These are phyloP conservation scores for Leishmania amazonensis DNA, from an alignment of 208 protist species.

Conservation along the genomic window DNA sequence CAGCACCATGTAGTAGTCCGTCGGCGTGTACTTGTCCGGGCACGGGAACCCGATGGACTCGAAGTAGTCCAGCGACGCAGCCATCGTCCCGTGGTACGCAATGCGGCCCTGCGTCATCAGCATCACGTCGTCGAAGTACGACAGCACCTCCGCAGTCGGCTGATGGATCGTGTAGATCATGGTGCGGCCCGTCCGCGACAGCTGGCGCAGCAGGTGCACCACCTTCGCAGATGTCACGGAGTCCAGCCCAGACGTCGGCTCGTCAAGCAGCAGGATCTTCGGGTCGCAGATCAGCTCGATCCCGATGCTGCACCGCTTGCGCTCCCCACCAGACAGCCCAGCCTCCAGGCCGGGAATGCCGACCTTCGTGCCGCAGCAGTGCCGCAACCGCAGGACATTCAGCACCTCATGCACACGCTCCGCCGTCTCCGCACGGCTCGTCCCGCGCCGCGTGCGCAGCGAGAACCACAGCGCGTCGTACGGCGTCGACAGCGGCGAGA, in stretches of 20 bases:
- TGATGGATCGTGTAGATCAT: constrained; percentile 96
- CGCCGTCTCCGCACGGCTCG: constrained; percentile 38
- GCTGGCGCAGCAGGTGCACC: constrained; percentile 68
- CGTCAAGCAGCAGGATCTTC: constrained; percentile 86
- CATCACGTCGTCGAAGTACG: constrained; percentile 92
- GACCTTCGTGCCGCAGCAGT: constrained; percentile 79
- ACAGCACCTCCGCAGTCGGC: constrained; percentile 89
- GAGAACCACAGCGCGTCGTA: constrained; percentile 78
- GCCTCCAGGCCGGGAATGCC: constrained; percentile 68
- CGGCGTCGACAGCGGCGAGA: constrained; percentile 66
- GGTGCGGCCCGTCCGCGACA: constrained; percentile 81
- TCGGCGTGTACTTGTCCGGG: constrained; percentile 76
- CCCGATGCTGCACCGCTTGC: constrained; percentile 88
- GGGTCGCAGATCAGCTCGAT: constrained; percentile 91
- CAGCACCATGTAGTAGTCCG: constrained; percentile 90
- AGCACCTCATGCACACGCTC: constrained; percentile 69
- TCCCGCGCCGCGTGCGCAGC: constrained; percentile 68
- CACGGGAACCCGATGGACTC: constrained; percentile 69
- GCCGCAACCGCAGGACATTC: constrained; percentile 59
- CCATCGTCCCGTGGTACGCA: constrained; percentile 85
- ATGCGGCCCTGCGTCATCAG: constrained; percentile 78
- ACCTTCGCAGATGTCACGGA: constrained; percentile 84
- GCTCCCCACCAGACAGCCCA: constrained; percentile 89
- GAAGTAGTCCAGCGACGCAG: constrained; percentile 80
- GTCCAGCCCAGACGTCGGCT: constrained; percentile 92